A percentile compares a stretch with the other conserved stretches of the same genome.
phyloP scores from a whole-genome alignment of 768 basidiomycete genomes.

The Pleurotus platypus region DNA sequence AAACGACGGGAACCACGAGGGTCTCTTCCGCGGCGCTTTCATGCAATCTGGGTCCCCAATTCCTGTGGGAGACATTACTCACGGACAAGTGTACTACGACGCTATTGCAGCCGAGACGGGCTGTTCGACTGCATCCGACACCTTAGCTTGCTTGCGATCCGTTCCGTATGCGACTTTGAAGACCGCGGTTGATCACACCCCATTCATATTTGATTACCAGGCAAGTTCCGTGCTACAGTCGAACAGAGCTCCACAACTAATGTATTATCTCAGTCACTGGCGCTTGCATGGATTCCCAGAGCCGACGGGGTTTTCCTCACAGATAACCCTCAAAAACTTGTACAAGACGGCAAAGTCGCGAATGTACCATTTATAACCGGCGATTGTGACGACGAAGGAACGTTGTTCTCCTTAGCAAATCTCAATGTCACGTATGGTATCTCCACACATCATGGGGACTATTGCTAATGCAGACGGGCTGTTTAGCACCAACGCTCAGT shows the following conservation, averaged over 20 bases:
- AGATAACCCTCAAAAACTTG: slow-evolving; percentile 37
- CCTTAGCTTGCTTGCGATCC: slow-evolving; percentile 34
- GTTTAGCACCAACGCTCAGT: slow-evolving; percentile 17
- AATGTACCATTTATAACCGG: slow-evolving; percentile 39
- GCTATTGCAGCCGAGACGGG: slow-evolving; percentile 30
- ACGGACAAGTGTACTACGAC: slow-evolving; percentile 45
- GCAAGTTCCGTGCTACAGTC: slow-evolving; percentile 15
- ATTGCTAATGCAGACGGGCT: background rate
- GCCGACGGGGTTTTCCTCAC: slow-evolving; percentile 48
- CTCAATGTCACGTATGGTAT: slow-evolving; percentile 24
- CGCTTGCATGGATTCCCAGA: slow-evolving; percentile 45
- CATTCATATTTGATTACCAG: slow-evolving; percentile 36
- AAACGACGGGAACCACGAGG: slow-evolving; percentile 40
- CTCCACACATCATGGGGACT: background rate
- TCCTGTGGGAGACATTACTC: slow-evolving; percentile 36
- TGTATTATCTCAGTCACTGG: slow-evolving; percentile 30
- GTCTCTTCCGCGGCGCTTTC: slow-evolving; percentile 45
- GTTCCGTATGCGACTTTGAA: slow-evolving; percentile 33
- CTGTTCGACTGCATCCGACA: slow-evolving; percentile 30
- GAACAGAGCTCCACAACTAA: background rate
- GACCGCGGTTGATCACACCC: slow-evolving; percentile 35
- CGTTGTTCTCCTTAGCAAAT: slow-evolving; percentile 21
- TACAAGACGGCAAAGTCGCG: slow-evolving; percentile 40
- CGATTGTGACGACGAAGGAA: slow-evolving; percentile 43
- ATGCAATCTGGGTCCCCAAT: slow-evolving; percentile 49